Base-by-base conservation (phyloP, 2,329 filamentous ascomycete genomes). In the Lecanoromycetidae sp. region DNA sequence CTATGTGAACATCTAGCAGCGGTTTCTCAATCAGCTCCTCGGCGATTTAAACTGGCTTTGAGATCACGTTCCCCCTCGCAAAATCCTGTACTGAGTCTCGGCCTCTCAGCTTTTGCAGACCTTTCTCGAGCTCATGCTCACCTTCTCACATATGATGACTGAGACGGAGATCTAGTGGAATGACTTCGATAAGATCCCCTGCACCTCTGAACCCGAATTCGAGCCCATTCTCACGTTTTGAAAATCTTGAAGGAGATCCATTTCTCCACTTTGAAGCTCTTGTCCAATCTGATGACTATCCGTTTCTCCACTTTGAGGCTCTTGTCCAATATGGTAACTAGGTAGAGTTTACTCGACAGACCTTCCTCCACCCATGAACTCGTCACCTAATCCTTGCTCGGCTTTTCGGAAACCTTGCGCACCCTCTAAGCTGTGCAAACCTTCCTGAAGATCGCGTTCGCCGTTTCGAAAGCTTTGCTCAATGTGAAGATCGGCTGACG, bases 71-170 rank as follows among this genome's bases (percentile, higher is more conserved):
- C 22, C 12, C 22, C 36, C 10, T 25, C 19, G 15, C 13, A 9
- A 9, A 38, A 15, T n/a, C n/a, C n/a, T n/a, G n/a, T n/a, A n/a
- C n/a, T n/a, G n/a, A n/a, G n/a, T n/a, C n/a, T n/a, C n/a, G n/a
- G n/a, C n/a, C n/a, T n/a, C n/a, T n/a, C n/a, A n/a, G n/a, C n/a
- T n/a, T n/a, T n/a, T n/a, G n/a, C n/a, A n/a, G n/a, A n/a, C n/a
- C n/a, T n/a, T n/a, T n/a, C n/a, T n/a, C 26, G 12, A 40, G 38
- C 13, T 40, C 26, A 19, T 40, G 38, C 38, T 40, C 38, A 26
- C 38, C 37, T 29, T 17, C 30, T 30, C 37, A 25, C 25, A 27
- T 3, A 17, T 12, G n/a, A 26, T 15, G 37, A 17, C 22, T 3
- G 22, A 27, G 22, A 17, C 19, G 25, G n/a, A 25, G 22, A 15